Conservation (phyloP, 1,284 basidiomycete genomes). For the Sporisorium graminicola region DNA sequence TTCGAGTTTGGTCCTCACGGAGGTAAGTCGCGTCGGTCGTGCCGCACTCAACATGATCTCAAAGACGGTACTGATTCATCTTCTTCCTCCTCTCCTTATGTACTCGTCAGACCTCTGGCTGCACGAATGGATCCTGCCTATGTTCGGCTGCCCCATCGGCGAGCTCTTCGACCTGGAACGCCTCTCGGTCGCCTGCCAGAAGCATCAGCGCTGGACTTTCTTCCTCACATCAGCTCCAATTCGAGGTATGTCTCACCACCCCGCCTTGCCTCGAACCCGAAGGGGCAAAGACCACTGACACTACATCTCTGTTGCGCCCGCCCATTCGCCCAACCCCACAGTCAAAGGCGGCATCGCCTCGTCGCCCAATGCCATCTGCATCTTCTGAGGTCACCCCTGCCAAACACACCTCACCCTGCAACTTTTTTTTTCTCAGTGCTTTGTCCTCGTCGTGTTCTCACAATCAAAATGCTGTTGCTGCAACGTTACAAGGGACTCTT, state of each 20-base stretch:
- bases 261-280: too few species aligned
- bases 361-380: conserved; percentile 44
- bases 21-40: conserved; percentile 21
- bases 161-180: conserved; percentile 50
- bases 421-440: too few species aligned
- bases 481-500: background rate
- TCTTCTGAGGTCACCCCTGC: conserved; percentile 26
- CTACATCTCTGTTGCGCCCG: background rate
- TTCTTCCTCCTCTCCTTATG: background rate
- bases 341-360: conserved; percentile 51
- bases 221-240: conserved; percentile 49
- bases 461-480: too few species aligned
- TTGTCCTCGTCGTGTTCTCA: too few species aligned
- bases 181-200: conserved; percentile 29
- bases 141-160: conserved; percentile 50
- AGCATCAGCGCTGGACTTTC: conserved; percentile 48
- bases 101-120: conserved; percentile 36
- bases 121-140: conserved; percentile 46
- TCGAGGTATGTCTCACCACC: conserved; percentile 44
- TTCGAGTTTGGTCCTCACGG: conserved; percentile 48
- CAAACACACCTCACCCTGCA: background rate
- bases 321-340: conserved; percentile 16
- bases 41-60: background rate
- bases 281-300: background rate
- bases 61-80: background rate